Evolutionary conservation across 129 eudicot species (phyloP).

Genomic region (Kitagawia praeruptora): DNA sequence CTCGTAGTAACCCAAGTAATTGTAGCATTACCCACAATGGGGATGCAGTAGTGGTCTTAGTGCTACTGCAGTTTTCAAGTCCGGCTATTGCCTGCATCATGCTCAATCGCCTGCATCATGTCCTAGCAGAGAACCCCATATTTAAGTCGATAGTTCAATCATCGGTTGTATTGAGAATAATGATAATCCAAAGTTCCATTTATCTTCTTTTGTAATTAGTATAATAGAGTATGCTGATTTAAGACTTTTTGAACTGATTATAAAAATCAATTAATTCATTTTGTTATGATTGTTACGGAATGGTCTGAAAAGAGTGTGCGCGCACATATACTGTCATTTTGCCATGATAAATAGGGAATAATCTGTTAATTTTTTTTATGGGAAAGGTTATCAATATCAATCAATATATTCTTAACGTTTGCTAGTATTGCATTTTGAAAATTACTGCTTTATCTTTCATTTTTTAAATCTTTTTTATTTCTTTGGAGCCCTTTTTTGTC

Average conservation of each 20-base stretch:
- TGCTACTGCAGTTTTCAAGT: not conserved
- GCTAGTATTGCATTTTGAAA: too few species aligned
- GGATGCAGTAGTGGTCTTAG: not conserved
- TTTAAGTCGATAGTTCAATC: not conserved
- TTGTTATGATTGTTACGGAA: not conserved
- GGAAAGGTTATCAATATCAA: too few species aligned
- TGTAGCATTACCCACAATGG: not conserved
- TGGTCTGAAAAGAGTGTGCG: not conserved
- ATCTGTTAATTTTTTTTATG: too few species aligned
- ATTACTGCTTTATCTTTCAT: too few species aligned
- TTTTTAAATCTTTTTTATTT: too few species aligned
- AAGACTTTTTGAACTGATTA: not conserved
- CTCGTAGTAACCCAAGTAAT: conserved; percentile 12
- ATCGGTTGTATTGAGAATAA: not conserved
- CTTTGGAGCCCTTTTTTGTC: too few species aligned
- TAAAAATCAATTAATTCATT: not conserved
- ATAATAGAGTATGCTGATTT: not conserved
- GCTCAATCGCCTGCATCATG: not conserved
- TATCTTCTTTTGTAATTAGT: conserved; percentile 12
- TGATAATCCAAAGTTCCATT: not conserved
- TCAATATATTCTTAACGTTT: too few species aligned
- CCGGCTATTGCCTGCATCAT: not conserved
- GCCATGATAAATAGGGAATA: too few species aligned
- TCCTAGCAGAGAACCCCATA: conserved; percentile 6
- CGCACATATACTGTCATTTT: too few species aligned